Conservation (phyloP, 208 protist genomes). For the Phytomonas sp. region DNA sequence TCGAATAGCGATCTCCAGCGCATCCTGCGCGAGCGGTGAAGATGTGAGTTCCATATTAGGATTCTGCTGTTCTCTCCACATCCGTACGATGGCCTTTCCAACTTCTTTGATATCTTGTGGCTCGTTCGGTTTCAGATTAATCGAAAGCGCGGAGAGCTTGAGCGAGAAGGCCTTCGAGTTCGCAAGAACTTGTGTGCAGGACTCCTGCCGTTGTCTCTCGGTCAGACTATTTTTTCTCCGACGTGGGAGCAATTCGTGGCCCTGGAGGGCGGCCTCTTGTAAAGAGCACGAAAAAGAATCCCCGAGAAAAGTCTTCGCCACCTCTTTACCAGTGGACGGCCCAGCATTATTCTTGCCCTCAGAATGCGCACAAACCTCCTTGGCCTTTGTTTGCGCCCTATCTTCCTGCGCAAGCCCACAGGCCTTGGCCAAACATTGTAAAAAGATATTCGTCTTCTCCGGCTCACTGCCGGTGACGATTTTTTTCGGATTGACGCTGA, state of each 20-base stretch:
- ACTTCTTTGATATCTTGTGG: constrained; percentile 24
- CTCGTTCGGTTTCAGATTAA: constrained; percentile 38
- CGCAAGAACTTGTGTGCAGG: background rate
- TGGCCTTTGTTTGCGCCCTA: constrained; percentile 26
- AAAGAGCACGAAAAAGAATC: background rate
- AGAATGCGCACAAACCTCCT: constrained; percentile 6
- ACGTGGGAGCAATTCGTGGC: background rate
- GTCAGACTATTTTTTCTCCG: background rate
- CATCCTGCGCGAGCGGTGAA: constrained; percentile 44
- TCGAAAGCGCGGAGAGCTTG: constrained; percentile 50
- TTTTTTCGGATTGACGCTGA: constrained; percentile 82
- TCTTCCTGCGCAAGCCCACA: constrained; percentile 76
- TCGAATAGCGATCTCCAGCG: constrained; percentile 70
- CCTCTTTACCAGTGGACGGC: no score
- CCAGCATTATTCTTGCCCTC: background rate
- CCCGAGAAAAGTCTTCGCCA: no score
- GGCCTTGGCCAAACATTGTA: constrained; percentile 72
- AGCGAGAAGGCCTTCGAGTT: constrained; percentile 30
- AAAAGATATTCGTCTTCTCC: constrained; percentile 85
- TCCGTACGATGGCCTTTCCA: constrained; percentile 58
- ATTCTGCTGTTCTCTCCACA: constrained; percentile 67
- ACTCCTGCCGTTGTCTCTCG: background rate
- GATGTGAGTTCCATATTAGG: constrained; percentile 30
- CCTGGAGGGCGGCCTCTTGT: background rate
- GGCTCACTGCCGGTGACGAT: constrained; percentile 82